These are phyloP conservation scores for Spinacia oleracea DNA, from an alignment of 179 eudicot genomes.

Conservation along the genomic window DNA sequence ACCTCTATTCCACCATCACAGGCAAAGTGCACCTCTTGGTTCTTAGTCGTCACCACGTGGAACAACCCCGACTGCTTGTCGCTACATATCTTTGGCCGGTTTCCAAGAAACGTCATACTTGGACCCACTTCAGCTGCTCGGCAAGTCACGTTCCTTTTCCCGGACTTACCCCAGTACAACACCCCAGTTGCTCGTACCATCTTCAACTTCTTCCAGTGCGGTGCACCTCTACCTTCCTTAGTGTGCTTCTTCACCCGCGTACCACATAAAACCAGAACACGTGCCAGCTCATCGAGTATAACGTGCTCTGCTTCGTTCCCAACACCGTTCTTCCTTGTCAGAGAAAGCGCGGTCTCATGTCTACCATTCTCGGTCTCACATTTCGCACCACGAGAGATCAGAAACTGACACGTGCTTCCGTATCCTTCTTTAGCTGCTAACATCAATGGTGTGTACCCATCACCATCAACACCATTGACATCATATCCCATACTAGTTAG, in stretches of 20 bases:
- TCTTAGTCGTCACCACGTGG: conserved; percentile 50
- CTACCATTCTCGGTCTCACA: conserved; percentile 42
- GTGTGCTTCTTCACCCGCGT: conserved; percentile 59
- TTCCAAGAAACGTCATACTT: conserved; percentile 44
- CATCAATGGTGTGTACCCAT: conserved; percentile 70
- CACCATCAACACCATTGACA: conserved; percentile 37
- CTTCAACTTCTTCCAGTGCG: conserved; percentile 49
- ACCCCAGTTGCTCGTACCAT: conserved; percentile 58
- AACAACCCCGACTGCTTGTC: conserved; percentile 53
- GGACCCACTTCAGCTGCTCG: conserved; percentile 64
- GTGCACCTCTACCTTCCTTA: conserved; percentile 52
- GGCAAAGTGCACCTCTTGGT: conserved; percentile 60
- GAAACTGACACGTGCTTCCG: conserved; percentile 49
- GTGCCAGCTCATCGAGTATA: conserved; percentile 54
- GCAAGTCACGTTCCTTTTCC: conserved; percentile 59
- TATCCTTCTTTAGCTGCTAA: conserved; percentile 58
- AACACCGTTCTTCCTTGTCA: conserved; percentile 37
- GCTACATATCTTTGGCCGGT: conserved; percentile 40
- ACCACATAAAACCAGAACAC: conserved; percentile 47
- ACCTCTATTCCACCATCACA: conserved; percentile 56
- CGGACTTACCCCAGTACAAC: conserved; percentile 67
- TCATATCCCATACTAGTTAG: conserved; percentile 38
- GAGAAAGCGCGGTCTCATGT: conserved; percentile 49
- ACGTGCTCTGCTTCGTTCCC: conserved; percentile 55
- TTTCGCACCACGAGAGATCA: conserved; percentile 53